Percentiles rank a stretch among this genome's conserved stretches.
phyloP scores from a whole-genome alignment of 208 protist species.

The Acanthamoeba royreba region DNA sequence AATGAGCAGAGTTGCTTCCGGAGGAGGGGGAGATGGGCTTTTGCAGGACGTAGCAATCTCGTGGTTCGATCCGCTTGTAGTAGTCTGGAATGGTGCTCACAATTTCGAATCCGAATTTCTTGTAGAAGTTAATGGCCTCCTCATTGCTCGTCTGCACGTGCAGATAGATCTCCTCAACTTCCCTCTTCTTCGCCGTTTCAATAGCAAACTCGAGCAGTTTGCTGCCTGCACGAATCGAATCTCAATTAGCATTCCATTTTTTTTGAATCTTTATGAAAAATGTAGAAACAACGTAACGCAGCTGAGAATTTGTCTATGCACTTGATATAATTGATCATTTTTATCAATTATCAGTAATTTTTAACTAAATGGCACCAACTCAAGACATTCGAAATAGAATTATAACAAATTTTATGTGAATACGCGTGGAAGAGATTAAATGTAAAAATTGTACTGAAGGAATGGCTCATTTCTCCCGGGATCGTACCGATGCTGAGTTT shows the following conservation, averaged over 20 bases:
- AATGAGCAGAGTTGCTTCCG: too few relatives aligned
- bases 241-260: background rate
- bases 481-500: constrained; percentile 82
- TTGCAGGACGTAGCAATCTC: constrained; percentile 43
- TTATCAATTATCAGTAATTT: too few relatives aligned
- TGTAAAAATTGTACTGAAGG: too few relatives aligned
- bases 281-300: too few relatives aligned
- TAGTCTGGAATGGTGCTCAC: constrained; percentile 28
- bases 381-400: too few relatives aligned
- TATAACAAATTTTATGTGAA: too few relatives aligned
- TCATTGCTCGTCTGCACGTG: constrained; percentile 58
- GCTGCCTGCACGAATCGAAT: background rate
- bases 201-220: constrained; percentile 43
- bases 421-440: too few relatives aligned
- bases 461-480: too few relatives aligned
- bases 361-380: too few relatives aligned
- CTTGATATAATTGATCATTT: too few relatives aligned
- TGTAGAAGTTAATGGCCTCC: constrained; percentile 56
- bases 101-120: constrained; percentile 57
- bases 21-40: too few relatives aligned
- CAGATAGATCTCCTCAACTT: constrained; percentile 42
- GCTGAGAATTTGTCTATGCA: too few relatives aligned
- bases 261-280: background rate
- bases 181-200: background rate
- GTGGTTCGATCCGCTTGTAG: constrained; percentile 57